Conservation (phyloP, 2,329 filamentous ascomycete species). For the Colletotrichum tofieldiae region DNA sequence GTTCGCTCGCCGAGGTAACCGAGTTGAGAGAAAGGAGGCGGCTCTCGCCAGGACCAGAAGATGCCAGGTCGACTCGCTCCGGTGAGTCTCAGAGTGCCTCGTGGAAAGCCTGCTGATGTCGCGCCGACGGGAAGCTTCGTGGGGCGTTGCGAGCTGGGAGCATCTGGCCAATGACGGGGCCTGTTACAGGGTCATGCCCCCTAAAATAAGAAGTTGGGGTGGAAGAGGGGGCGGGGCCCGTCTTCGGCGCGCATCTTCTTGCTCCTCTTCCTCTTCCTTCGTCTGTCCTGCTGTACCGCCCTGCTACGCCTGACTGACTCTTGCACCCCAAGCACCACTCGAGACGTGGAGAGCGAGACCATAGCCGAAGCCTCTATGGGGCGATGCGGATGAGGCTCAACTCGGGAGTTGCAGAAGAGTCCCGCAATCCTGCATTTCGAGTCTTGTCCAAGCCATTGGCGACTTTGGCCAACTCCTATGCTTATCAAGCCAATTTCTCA, state of each 20-base stretch:
- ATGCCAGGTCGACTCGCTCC: background rate
- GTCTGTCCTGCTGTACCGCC: background rate
- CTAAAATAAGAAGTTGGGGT: background rate
- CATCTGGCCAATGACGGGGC: constrained; percentile 6
- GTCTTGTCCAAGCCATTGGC: background rate
- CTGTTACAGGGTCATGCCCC: constrained; percentile 5
- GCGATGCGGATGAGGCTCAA: constrained; percentile 18
- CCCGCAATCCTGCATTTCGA: constrained; percentile 6
- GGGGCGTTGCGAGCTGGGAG: background rate
- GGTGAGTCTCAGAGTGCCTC: constrained; percentile 11
- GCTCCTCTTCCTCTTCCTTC: no score
- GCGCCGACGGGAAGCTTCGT: constrained; percentile 14
- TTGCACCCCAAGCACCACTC: background rate
- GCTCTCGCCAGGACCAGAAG: background rate
- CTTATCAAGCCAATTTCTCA: background rate
- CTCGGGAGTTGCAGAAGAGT: constrained; percentile 1
- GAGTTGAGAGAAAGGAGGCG: background rate
- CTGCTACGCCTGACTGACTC: background rate
- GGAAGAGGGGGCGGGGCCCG: background rate
- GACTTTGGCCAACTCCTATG: background rate
- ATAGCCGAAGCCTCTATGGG: constrained; percentile 6
- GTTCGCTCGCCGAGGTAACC: constrained; percentile 3
- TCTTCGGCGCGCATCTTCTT: background rate
- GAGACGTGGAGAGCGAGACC: background rate
- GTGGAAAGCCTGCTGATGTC: constrained; percentile 27